Evolutionary conservation across 2,329 filamentous ascomycete species (phyloP), one percentile per base, ranked within the genome.

Genomic region (Penicillium sp.): DNA sequence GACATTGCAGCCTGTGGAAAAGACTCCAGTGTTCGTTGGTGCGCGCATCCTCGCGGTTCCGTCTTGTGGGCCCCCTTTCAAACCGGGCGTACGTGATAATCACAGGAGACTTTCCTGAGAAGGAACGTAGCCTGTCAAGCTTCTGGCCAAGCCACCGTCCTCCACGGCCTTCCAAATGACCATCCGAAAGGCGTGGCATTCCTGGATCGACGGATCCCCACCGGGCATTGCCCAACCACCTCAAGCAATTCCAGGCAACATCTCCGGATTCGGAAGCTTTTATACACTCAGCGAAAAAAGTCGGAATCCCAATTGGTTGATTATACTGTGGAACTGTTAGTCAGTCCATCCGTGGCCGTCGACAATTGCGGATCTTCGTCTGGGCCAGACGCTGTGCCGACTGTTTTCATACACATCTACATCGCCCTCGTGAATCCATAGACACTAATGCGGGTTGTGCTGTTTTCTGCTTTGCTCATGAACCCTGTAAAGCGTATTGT

Each of bases 381-480:
- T 4, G 47, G 33, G 2, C 31, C 6, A n/a, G 6, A 35, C 7
- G 10, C 9, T 31, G 43, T 6, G 40, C 22, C 6, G 27, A 31
- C 57, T 53, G 57, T 59, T 59, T 56, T 56, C 53, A 44, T 59
- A 16, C 41, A 40, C 43, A 43, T 50, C 18, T 11, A 50, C 18
- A 54, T 46, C 58, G 31, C 19, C 6, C 18, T 49, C n/a, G 18
- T 35, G 14, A 11, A 9, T 2, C n/a, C 13, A 33, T 43, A 22
- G 39, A 40, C 43, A n/a, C 37, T 36, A 37, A 60, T 56, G 49
- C 54, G 54, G 53, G 3, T 2, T 13, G 5, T 22, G 33, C 54
- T 46, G 43, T 24, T 53, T 22, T 36, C 31, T 46, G n/a, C 24
- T 41, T 13, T 39, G 10, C n/a, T 24, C 14, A n/a, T 51, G 13